Evolutionary conservation across 2,329 filamentous ascomycete genomes (phyloP).

Genomic region (Claviceps paspali): DNA sequence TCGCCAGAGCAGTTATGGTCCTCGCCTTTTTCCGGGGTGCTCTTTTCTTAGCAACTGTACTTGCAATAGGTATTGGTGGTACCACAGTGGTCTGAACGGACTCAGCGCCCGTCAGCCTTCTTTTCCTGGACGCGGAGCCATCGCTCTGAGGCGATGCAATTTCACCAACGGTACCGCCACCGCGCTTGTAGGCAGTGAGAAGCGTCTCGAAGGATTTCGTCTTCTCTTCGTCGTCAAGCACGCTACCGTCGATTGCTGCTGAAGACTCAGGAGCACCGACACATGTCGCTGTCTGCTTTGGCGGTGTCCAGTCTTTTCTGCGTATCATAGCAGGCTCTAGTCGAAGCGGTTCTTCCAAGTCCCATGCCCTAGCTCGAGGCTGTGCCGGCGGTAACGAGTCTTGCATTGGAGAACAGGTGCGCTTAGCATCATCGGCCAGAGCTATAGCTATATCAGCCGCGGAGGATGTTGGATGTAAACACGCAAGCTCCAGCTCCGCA

Average conservation of each 20-base stretch:
- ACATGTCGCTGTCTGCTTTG: constrained; percentile 18
- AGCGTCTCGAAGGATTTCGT: constrained; percentile 28
- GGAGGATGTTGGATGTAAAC: neutral
- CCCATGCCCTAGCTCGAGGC: neutral
- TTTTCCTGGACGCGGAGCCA: neutral
- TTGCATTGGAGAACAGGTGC: neutral
- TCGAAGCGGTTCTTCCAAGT: constrained; percentile 17
- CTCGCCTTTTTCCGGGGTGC: constrained; percentile 52
- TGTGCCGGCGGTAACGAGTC: neutral
- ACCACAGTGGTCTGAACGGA: constrained; percentile 2
- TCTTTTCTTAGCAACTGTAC: constrained; percentile 31
- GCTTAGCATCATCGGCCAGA: neutral
- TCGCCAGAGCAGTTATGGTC: constrained; percentile 67
- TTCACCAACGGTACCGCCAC: constrained; percentile 8
- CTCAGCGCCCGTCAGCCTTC: neutral
- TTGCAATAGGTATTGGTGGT: constrained; percentile 6
- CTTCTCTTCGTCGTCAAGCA: constrained; percentile 4
- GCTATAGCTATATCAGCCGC: neutral
- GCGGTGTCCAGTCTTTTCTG: constrained; percentile 53
- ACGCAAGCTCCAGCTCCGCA: neutral
- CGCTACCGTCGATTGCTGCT: constrained; percentile 5
- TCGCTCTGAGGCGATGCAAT: neutral
- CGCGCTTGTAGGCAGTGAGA: constrained; percentile 25
- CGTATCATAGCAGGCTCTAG: constrained; percentile 37
- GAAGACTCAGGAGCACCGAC: constrained; percentile 18